Evolutionary conservation across 1,284 basidiomycete genomes (phyloP).

Genomic region (Psilocybe mexicana): DNA sequence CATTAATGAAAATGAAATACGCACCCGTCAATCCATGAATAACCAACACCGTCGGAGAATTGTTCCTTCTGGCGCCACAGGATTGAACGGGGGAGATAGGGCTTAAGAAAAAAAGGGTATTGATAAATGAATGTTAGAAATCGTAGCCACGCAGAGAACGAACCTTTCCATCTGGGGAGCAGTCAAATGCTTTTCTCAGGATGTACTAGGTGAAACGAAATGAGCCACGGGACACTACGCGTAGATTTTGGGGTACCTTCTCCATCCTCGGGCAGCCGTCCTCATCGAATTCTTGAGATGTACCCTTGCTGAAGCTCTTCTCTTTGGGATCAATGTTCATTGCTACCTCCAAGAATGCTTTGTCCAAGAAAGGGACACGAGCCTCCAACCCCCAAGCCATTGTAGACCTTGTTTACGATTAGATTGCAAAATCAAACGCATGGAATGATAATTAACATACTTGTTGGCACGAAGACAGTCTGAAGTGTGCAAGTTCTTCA

Average conservation of each 20-base stretch:
- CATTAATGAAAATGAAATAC: conserved; percentile 19
- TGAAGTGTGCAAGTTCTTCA: conserved; percentile 97
- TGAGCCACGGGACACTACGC: not conserved
- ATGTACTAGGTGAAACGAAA: conserved; percentile 69
- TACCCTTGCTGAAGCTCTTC: conserved; percentile 92
- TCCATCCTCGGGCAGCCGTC: conserved; percentile 93
- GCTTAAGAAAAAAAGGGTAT: conserved; percentile 41
- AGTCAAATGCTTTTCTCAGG: conserved; percentile 96
- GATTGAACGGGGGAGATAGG: conserved; percentile 93
- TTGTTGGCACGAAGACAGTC: conserved; percentile 99
- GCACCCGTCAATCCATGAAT: conserved; percentile 98
- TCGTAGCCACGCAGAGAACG: conserved; percentile 10
- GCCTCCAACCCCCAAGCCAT: conserved; percentile 99
- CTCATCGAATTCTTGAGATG: conserved; percentile 72
- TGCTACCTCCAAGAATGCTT: conserved; percentile 90
- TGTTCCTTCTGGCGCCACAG: conserved; percentile 99
- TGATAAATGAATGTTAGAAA: not conserved
- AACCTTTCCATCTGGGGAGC: conserved; percentile 81
- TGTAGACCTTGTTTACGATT: conserved; percentile 66
- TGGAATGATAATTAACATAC: conserved; percentile 40
- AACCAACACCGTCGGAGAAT: conserved; percentile 99
- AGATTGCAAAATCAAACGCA: conserved; percentile 3
- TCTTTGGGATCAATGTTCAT: conserved; percentile 90
- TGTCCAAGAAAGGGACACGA: conserved; percentile 98
- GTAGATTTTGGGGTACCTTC: conserved; percentile 56